These are phyloP conservation scores for Alternaria viburni DNA, from an alignment of 2,329 filamentous ascomycete genomes.

Conservation along the genomic window DNA sequence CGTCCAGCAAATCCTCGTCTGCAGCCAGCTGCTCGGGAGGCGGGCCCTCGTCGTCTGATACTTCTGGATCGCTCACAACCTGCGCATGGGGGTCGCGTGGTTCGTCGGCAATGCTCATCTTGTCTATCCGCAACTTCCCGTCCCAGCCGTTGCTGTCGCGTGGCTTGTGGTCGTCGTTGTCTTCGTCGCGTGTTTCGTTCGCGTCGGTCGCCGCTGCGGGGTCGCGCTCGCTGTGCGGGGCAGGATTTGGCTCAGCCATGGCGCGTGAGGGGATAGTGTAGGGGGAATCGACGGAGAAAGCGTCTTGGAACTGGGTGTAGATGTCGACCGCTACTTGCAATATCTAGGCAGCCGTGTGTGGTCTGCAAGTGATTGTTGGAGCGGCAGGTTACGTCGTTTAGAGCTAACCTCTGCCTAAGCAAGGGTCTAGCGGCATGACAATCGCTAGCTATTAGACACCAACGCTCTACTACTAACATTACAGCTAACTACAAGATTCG, in stretches of 20 bases:
- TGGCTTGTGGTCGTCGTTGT: conserved; percentile 38
- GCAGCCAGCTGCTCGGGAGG: conserved; percentile 44
- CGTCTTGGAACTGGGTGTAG: neutral
- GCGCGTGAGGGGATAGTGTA: neutral
- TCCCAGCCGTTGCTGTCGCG: conserved; percentile 71
- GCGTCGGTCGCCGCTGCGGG: conserved; percentile 27
- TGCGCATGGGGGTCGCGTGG: conserved; percentile 64
- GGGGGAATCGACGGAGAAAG: neutral
- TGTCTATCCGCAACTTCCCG: conserved; percentile 78
- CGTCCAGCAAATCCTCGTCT: conserved; percentile 63
- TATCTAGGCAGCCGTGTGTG: neutral
- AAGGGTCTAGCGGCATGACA: conserved; percentile 24
- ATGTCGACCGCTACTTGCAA: neutral
- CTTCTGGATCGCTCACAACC: conserved; percentile 77
- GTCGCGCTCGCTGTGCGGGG: conserved; percentile 38
- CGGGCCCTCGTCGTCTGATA: conserved; percentile 70
- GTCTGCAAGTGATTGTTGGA: conserved; percentile 11
- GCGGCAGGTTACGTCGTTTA: conserved; percentile 20
- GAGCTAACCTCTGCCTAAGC: conserved; percentile 22
- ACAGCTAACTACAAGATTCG: neutral
- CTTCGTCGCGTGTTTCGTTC: conserved; percentile 24
- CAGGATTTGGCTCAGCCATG: conserved; percentile 35
- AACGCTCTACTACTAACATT: neutral
- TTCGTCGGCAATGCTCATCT: conserved; percentile 57
- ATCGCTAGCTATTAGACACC: conserved; percentile 1